A percentile compares a stretch with the other conserved stretches of the same genome.
phyloP scores from a whole-genome alignment of 352 stramenopile species.

The Pythium grandisporangium region DNA sequence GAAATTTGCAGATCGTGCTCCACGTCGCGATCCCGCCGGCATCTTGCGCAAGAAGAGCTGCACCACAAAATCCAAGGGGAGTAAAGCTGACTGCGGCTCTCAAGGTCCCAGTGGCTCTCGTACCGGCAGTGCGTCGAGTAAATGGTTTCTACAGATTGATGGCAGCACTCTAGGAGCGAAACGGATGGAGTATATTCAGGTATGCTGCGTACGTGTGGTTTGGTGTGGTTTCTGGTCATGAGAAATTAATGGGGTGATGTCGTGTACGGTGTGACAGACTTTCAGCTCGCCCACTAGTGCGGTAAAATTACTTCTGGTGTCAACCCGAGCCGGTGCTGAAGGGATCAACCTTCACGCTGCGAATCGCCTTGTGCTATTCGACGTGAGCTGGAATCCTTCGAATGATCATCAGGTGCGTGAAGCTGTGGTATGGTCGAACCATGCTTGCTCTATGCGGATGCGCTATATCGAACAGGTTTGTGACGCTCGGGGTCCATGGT shows the following conservation, averaged over 20 bases:
- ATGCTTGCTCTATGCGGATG: too few species aligned
- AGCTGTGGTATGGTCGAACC: too few species aligned
- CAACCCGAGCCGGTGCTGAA: constrained; percentile 72
- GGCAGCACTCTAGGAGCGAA: constrained; percentile 63
- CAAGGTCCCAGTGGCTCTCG: too few species aligned
- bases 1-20: constrained; percentile 10
- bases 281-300: constrained; percentile 47
- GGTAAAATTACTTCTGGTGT: constrained; percentile 71
- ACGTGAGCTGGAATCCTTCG: constrained; percentile 89
- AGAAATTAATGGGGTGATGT: neutral
- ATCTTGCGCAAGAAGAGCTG: constrained; percentile 9
- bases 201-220: constrained; percentile 6
- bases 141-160: constrained; percentile 80
- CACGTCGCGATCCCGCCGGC: constrained; percentile 10
- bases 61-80: neutral
- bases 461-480: too few species aligned
- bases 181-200: constrained; percentile 82
- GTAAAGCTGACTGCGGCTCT: neutral
- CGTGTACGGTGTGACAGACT: constrained; percentile 26
- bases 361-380: constrained; percentile 87
- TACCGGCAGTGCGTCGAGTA: constrained; percentile 12
- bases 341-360: constrained; percentile 87
- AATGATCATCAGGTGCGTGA: constrained; percentile 84
- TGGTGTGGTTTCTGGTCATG: neutral
- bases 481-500: too few species aligned